phyloP scores from a whole-genome alignment of 1,284 basidiomycete genomes.

The Phylloporus gajari region DNA sequence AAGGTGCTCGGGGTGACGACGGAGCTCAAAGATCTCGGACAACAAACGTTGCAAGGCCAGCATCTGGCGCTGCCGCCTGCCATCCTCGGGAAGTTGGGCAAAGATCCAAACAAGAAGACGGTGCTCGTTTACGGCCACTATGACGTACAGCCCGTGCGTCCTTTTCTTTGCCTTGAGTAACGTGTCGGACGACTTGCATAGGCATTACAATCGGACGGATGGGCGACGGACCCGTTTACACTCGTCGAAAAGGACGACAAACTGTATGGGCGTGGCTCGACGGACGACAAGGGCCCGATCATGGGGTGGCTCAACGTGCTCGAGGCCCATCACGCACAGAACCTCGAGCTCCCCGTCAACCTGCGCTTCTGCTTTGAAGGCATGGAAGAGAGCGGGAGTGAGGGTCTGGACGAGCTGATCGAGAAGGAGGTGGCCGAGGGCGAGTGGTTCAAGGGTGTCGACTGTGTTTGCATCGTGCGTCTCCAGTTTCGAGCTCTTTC shows the following conservation, averaged over 20 bases:
- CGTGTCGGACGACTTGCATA: slow-evolving; percentile 33
- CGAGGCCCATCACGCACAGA: slow-evolving; percentile 83
- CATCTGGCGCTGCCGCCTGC: slow-evolving; percentile 87
- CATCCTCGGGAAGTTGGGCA: slow-evolving; percentile 86
- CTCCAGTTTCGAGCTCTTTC: not conserved
- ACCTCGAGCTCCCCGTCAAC: slow-evolving; percentile 90
- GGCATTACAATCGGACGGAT: slow-evolving; percentile 85
- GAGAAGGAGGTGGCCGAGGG: slow-evolving; percentile 77
- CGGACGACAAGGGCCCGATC: slow-evolving; percentile 94
- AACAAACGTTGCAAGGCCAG: slow-evolving; percentile 83
- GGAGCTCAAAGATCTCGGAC: slow-evolving; percentile 79
- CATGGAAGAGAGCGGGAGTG: slow-evolving; percentile 97
- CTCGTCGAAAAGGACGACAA: slow-evolving; percentile 76
- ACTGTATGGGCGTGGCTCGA: slow-evolving; percentile 89
- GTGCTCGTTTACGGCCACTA: slow-evolving; percentile 93
- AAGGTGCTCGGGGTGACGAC: slow-evolving; percentile 81
- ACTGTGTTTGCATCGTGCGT: slow-evolving; percentile 94
- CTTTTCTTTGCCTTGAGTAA: not conserved
- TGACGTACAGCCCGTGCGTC: slow-evolving; percentile 82
- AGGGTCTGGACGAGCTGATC: slow-evolving; percentile 93
- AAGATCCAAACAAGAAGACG: slow-evolving; percentile 90
- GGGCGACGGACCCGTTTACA: slow-evolving; percentile 92
- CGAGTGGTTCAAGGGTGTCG: slow-evolving; percentile 90
- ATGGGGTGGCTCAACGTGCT: slow-evolving; percentile 96
- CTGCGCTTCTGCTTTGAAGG: slow-evolving; percentile 96